Evolutionary conservation across 1,284 basidiomycete species (phyloP).

Genomic region (Rhodotorula glutinis): DNA sequence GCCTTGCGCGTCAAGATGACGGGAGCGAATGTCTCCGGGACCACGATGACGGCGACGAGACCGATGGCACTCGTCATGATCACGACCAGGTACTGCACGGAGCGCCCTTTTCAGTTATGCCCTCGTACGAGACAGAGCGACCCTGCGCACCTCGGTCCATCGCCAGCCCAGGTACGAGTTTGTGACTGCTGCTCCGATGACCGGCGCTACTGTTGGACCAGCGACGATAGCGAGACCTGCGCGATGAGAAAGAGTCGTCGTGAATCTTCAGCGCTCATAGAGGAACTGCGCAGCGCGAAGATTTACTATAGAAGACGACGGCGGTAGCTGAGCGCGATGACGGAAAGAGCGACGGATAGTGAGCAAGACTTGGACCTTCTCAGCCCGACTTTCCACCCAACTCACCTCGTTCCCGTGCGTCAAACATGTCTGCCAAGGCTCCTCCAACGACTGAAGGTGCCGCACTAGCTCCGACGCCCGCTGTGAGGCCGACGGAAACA

Average conservation of each 20-base stretch:
- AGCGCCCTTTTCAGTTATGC: background rate
- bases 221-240: slow-evolving; percentile 56
- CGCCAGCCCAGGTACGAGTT: slow-evolving; percentile 51
- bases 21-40: slow-evolving; percentile 56
- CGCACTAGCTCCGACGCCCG: slow-evolving; percentile 41
- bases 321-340: slow-evolving; percentile 53
- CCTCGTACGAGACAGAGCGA: background rate
- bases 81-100: slow-evolving; percentile 38
- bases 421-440: slow-evolving; percentile 19
- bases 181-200: slow-evolving; percentile 56
- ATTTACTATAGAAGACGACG: slow-evolving; percentile 61
- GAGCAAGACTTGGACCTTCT: background rate
- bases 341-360: background rate
- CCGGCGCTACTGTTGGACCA: slow-evolving; percentile 64
- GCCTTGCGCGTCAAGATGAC: slow-evolving; percentile 33
- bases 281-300: too few species aligned
- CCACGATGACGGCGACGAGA: slow-evolving; percentile 54
- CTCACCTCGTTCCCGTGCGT: slow-evolving; percentile 49
- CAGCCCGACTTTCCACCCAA: background rate
- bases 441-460: slow-evolving; percentile 51
- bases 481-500: background rate
- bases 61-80: slow-evolving; percentile 45
- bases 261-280: too few species aligned
- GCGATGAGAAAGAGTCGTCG: too few species aligned
- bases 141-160: slow-evolving; percentile 42